A percentile compares a stretch with the other conserved stretches of the same genome.
These are phyloP conservation scores for Leccinum obscurum DNA, from an alignment of 768 basidiomycete genomes.

Conservation along the genomic window DNA sequence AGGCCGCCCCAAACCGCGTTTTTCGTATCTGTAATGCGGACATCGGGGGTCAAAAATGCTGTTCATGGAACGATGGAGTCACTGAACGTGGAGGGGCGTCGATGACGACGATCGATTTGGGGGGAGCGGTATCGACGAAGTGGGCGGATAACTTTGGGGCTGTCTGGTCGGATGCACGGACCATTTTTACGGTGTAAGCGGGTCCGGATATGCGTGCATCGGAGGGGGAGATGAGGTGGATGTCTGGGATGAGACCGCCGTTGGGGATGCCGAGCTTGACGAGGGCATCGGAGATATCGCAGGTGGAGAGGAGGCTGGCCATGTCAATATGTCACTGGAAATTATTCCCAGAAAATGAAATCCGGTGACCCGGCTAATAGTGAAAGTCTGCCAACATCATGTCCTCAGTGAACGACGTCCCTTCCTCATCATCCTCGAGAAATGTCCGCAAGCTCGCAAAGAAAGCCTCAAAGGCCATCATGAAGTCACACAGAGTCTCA, in stretches of 20 bases:
- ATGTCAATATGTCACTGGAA: constrained; percentile 10
- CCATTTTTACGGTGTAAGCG: constrained; percentile 89
- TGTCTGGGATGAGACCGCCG: constrained; percentile 83
- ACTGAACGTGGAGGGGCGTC: constrained; percentile 67
- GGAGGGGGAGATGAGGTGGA: constrained; percentile 48
- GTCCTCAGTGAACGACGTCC: constrained; percentile 5
- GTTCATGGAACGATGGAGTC: background rate
- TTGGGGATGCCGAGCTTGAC: constrained; percentile 70
- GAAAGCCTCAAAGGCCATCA: constrained; percentile 55
- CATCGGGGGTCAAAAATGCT: background rate
- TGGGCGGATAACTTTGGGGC: constrained; percentile 69
- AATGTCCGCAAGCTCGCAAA: constrained; percentile 38
- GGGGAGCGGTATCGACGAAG: constrained; percentile 77
- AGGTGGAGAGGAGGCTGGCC: constrained; percentile 63
- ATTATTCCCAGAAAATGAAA: background rate
- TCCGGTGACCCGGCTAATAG: background rate
- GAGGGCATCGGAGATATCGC: constrained; percentile 88
- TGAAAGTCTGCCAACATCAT: constrained; percentile 4
- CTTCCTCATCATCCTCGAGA: constrained; percentile 13
- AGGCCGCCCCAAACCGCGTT: constrained; percentile 92
- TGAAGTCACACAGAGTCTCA: constrained; percentile 67
- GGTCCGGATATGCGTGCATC: constrained; percentile 58
- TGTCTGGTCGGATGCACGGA: constrained; percentile 51
- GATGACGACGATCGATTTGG: constrained; percentile 70
- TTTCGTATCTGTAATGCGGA: constrained; percentile 56